Conservation (phyloP, 2,329 filamentous ascomycete species). For the Microthyrium microscopicum region DNA sequence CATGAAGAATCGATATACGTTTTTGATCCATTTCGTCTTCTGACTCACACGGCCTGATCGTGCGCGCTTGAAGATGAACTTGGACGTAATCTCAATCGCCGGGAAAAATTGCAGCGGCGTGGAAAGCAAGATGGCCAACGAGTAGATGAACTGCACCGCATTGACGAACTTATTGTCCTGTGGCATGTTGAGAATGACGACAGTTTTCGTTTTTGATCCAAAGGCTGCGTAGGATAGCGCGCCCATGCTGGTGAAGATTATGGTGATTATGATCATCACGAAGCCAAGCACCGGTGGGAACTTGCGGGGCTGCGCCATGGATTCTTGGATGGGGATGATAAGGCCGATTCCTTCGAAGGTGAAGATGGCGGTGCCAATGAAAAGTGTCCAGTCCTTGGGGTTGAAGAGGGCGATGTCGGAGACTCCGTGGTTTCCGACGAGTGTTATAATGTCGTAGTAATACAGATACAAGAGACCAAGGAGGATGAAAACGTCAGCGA, state of each 20-base stretch:
- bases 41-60: constrained; percentile 94
- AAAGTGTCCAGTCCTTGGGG: constrained; percentile 79
- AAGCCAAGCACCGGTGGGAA: constrained; percentile 76
- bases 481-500: constrained; percentile 89
- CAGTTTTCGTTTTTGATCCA: constrained; percentile 86
- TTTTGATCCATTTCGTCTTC: constrained; percentile 99
- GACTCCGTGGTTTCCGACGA: constrained; percentile 54
- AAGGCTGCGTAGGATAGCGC: constrained; percentile 92
- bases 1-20: constrained; percentile 83
- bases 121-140: constrained; percentile 87
- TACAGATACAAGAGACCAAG: constrained; percentile 86
- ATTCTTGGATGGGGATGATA: constrained; percentile 95
- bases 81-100: constrained; percentile 90
- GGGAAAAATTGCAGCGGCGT: constrained; percentile 96
- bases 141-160: constrained; percentile 89
- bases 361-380: constrained; percentile 97
- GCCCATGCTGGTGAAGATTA: constrained; percentile 80
- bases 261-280: constrained; percentile 90
- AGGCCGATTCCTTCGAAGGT: constrained; percentile 96
- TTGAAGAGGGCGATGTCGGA: constrained; percentile 88
- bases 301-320: constrained; percentile 80
- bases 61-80: constrained; percentile 79
- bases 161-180: constrained; percentile 95
- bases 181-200: constrained; percentile 88
- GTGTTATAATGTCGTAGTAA: constrained; percentile 82